Percentiles rank a stretch among this genome's conserved stretches.
phyloP scores from a whole-genome alignment of 2,329 filamentous ascomycete species.

The Aureobasidium musti region DNA sequence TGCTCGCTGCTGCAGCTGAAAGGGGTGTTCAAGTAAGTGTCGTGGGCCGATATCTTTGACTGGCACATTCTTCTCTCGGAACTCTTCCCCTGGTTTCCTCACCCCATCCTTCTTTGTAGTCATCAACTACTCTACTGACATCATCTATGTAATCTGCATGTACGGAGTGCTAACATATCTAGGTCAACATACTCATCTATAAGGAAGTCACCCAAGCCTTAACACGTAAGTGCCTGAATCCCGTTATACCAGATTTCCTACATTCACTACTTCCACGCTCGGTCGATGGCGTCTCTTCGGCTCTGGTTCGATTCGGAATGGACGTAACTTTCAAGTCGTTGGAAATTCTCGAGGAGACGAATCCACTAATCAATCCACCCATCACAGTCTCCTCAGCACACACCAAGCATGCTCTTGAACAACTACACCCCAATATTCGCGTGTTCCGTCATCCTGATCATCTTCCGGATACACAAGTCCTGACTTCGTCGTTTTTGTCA shows the following conservation, averaged over 20 bases:
- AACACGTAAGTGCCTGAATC: conserved; percentile 64
- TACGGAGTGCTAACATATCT: background rate
- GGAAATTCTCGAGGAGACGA: conserved; percentile 49
- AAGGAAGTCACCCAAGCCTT: conserved; percentile 75
- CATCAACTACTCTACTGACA: conserved; percentile 57
- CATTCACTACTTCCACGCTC: conserved; percentile 48
- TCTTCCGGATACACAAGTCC: conserved; percentile 68
- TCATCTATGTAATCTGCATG: conserved; percentile 27
- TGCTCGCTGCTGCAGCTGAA: conserved; percentile 79
- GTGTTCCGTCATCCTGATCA: conserved; percentile 94
- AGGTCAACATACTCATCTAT: conserved; percentile 26
- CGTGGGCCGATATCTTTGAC: conserved; percentile 62
- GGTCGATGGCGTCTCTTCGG: conserved; percentile 47
- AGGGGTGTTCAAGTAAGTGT: conserved; percentile 81
- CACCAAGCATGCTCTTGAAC: conserved; percentile 76
- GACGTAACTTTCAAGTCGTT: conserved; percentile 50
- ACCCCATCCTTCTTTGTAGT: background rate
- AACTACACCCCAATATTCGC: conserved; percentile 76
- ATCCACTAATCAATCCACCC: conserved; percentile 49
- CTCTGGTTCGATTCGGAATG: conserved; percentile 46
- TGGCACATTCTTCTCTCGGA: too few species aligned
- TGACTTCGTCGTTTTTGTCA: conserved; percentile 60
- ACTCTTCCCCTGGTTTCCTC: background rate
- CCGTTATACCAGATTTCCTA: conserved; percentile 47
- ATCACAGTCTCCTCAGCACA: conserved; percentile 65